A percentile compares a stretch with the other conserved stretches of the same genome.
Evolutionary conservation across 1,284 basidiomycete genomes (phyloP).

Genomic region (Ceratobasidium theobromae): DNA sequence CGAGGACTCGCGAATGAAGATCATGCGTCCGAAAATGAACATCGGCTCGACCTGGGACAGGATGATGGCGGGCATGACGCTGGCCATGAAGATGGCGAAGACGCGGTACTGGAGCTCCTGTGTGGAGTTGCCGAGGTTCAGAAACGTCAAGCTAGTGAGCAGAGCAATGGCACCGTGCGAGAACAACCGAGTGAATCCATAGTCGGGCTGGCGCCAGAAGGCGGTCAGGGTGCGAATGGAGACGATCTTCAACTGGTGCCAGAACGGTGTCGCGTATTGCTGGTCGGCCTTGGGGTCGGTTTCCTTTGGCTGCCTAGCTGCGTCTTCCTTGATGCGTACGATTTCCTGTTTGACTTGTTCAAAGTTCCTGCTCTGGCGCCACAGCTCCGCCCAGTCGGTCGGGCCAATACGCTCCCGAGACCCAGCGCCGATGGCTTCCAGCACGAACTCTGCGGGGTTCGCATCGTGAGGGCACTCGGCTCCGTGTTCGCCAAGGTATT

Average conservation of each 20-base stretch:
- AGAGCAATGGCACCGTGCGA: conserved; percentile 75
- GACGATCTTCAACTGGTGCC: conserved; percentile 77
- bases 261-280: conserved; percentile 67
- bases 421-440: conserved; percentile 72
- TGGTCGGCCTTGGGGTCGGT: conserved; percentile 12
- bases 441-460: conserved; percentile 54
- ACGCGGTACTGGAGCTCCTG: conserved; percentile 83
- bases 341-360: conserved; percentile 47
- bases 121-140: conserved; percentile 68
- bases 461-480: conserved; percentile 51
- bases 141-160: conserved; percentile 80
- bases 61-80: conserved; percentile 72
- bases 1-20: conserved; percentile 67
- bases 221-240: conserved; percentile 71
- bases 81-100: conserved; percentile 62
- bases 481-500: conserved; percentile 55
- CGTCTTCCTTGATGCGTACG: conserved; percentile 45
- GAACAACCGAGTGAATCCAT: conserved; percentile 74
- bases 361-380: conserved; percentile 55
- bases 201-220: conserved; percentile 82
- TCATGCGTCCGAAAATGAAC: conserved; percentile 77
- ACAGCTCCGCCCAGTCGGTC: conserved; percentile 77
- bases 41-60: conserved; percentile 82
- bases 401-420: conserved; percentile 62
- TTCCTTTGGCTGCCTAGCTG: conserved; percentile 36